phyloP scores from a whole-genome alignment of 2,329 filamentous ascomycete species.

The Dendrostoma leiphaemia region DNA sequence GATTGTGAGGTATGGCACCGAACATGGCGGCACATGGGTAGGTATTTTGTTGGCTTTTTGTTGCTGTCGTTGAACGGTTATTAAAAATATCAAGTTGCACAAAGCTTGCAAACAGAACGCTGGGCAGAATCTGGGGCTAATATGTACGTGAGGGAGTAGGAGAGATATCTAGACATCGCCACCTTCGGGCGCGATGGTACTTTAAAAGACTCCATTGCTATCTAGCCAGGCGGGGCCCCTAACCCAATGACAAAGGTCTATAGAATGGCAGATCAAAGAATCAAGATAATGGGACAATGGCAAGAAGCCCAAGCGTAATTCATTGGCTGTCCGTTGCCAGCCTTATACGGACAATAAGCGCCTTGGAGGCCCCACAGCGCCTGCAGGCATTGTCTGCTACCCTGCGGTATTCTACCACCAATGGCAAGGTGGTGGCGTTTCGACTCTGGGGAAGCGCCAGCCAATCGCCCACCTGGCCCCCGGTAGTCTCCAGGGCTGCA shows the following conservation, averaged over 20 bases:
- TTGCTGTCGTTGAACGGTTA: too few relatives aligned
- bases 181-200: neutral
- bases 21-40: neutral
- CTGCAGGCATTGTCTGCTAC: neutral
- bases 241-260: neutral
- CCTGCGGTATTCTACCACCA: constrained; percentile 6
- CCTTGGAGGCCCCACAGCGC: neutral
- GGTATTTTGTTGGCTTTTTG: too few relatives aligned
- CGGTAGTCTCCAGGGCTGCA: too few relatives aligned
- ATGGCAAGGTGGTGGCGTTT: constrained; percentile 4
- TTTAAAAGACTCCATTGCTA: too few relatives aligned
- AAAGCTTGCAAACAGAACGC: too few relatives aligned
- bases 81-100: too few relatives aligned
- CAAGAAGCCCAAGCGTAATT: neutral
- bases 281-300: neutral
- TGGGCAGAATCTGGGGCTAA: too few relatives aligned
- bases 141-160: too few relatives aligned
- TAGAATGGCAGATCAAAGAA: constrained; percentile 4
- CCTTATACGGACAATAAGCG: constrained; percentile 4
- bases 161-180: neutral
- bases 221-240: neutral
- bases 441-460: neutral
- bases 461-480: constrained; percentile 2
- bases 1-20: too few relatives aligned
- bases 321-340: constrained; percentile 1